Conservation (phyloP, 1,284 basidiomycete genomes). For the Fomitopsis betulina region DNA sequence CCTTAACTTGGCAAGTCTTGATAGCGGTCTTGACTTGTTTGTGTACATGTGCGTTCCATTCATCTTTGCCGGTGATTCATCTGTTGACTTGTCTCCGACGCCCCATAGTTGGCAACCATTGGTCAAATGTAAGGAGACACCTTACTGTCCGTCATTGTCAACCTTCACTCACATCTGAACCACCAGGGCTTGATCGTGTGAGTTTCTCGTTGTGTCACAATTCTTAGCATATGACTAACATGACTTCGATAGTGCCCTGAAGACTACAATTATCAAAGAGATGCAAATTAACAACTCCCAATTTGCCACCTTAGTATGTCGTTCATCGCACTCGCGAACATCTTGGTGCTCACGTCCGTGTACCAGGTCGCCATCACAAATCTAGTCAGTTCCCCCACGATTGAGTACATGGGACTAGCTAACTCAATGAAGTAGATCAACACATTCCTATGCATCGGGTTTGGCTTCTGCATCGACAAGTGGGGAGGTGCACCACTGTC, state of each 20-base stretch:
- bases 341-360: not conserved
- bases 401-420: not conserved
- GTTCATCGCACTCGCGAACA: not conserved
- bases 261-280: slow-evolving; percentile 41
- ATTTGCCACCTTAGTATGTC: slow-evolving; percentile 36
- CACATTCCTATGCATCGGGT: slow-evolving; percentile 37
- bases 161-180: not conserved
- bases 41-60: slow-evolving; percentile 25
- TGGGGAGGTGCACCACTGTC: slow-evolving; percentile 37
- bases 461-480: slow-evolving; percentile 42
- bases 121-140: slow-evolving; percentile 36
- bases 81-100: not conserved
- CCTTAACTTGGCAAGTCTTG: slow-evolving; percentile 24
- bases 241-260: slow-evolving; percentile 28
- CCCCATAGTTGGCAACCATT: slow-evolving; percentile 38
- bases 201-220: slow-evolving; percentile 4
- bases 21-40: slow-evolving; percentile 29
- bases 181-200: slow-evolving; percentile 38
- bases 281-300: slow-evolving; percentile 42
- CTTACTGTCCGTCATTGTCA: not conserved
- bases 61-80: not conserved
- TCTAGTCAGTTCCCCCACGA: slow-evolving; percentile 24
- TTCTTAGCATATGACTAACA: not conserved
- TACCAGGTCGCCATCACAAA: slow-evolving; percentile 37
- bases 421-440: slow-evolving; percentile 28